Conservation (phyloP, 2,329 filamentous ascomycete genomes). For the Trichoderma cornu-damae region DNA sequence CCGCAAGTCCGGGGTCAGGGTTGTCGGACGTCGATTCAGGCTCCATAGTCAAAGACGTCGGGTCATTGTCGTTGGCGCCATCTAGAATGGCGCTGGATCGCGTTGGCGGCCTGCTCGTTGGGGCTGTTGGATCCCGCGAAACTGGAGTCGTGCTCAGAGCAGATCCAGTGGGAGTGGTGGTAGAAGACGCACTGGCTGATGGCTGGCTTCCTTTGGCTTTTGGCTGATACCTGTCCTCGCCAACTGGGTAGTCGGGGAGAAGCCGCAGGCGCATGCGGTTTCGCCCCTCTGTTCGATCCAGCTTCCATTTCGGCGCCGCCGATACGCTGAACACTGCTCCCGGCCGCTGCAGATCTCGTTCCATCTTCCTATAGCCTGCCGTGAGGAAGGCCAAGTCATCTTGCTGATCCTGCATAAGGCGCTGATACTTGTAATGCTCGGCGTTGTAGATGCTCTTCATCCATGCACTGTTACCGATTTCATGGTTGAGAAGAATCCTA, state of each 20-base stretch:
- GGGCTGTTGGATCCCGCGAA: slow-evolving; percentile 15
- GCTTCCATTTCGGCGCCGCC: slow-evolving; percentile 70
- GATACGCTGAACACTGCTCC: slow-evolving; percentile 72
- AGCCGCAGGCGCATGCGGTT: slow-evolving; percentile 91
- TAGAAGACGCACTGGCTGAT: slow-evolving; percentile 30
- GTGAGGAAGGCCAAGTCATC: slow-evolving; percentile 78
- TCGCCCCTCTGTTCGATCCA: slow-evolving; percentile 91
- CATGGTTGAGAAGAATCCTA: slow-evolving; percentile 72
- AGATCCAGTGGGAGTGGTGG: slow-evolving; percentile 22
- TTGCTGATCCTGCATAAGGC: slow-evolving; percentile 85
- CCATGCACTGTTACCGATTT: slow-evolving; percentile 84
- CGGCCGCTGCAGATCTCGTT: slow-evolving; percentile 70
- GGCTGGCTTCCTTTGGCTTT: slow-evolving; percentile 62
- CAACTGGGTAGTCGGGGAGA: slow-evolving; percentile 66
- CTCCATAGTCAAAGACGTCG: slow-evolving; percentile 22
- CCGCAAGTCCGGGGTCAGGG: slow-evolving; percentile 25
- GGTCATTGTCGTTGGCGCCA: slow-evolving; percentile 20
- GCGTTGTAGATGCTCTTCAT: slow-evolving; percentile 92
- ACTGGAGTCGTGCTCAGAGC: not conserved
- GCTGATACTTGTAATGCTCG: slow-evolving; percentile 86
- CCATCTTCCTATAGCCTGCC: slow-evolving; percentile 71
- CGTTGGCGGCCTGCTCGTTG: slow-evolving; percentile 20
- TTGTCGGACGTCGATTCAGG: slow-evolving; percentile 24
- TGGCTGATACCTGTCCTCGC: slow-evolving; percentile 73
- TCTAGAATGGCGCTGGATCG: slow-evolving; percentile 24